Conservation (phyloP, 169 alveolate genomes). For the Plasmodium sp. region DNA sequence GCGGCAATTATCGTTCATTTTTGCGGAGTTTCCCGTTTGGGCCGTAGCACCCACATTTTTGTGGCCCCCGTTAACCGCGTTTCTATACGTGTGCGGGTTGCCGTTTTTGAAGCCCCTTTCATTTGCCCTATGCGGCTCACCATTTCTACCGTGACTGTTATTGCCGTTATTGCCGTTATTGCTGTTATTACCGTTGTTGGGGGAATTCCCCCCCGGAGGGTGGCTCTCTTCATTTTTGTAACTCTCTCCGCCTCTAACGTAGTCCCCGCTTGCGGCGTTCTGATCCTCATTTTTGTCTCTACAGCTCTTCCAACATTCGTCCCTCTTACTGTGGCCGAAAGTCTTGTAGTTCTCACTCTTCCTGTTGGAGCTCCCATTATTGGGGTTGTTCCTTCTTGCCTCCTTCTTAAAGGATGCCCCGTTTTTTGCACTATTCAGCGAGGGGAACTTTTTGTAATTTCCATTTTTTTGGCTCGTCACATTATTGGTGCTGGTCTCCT, state of each 20-base stretch:
- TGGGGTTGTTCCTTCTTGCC: background rate
- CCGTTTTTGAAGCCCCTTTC: slow-evolving; percentile 1
- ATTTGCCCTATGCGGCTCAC: slow-evolving; percentile 1
- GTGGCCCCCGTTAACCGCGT: background rate
- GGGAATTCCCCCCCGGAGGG: background rate
- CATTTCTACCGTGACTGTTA: background rate
- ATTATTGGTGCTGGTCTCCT: background rate
- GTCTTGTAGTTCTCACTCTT: slow-evolving; percentile 4
- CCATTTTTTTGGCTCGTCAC: background rate
- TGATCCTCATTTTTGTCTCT: background rate
- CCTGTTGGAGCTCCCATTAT: background rate
- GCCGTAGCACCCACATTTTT: background rate
- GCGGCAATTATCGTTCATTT: slow-evolving; percentile 9
- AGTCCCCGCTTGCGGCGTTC: background rate
- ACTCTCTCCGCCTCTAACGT: background rate
- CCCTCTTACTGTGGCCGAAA: slow-evolving; percentile 1
- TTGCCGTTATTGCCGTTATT: no score
- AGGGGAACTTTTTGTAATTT: background rate
- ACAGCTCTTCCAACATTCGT: background rate
- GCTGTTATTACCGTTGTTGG: background rate
- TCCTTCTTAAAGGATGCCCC: background rate
- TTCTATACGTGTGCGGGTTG: background rate
- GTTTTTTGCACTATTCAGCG: background rate
- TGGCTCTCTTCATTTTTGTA: background rate
- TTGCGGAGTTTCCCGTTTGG: background rate